Conservation (phyloP, 495 filamentous ascomycete species). For the Trichoderma gamsii region DNA sequence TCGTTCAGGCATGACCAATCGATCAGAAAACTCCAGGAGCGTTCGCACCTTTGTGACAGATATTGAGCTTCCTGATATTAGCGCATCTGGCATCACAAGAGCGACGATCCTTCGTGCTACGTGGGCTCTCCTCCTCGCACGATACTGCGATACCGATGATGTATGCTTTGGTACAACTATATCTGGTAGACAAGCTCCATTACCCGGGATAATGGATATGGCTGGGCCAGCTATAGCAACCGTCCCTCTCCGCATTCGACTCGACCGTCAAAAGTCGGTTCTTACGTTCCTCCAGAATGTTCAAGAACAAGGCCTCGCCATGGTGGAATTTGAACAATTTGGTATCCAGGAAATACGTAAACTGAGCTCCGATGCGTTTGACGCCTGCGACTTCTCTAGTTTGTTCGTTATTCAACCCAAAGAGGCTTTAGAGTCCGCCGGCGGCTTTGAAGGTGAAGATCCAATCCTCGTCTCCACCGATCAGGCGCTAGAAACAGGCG, state of each 20-base stretch:
- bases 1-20: constrained; percentile 5
- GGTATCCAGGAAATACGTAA: constrained; percentile 38
- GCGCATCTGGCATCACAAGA: constrained; percentile 26
- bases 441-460: neutral
- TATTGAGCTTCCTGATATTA: neutral
- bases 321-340: constrained; percentile 41
- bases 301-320: constrained; percentile 30
- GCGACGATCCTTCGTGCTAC: constrained; percentile 42
- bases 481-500: neutral
- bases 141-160: constrained; percentile 33
- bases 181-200: constrained; percentile 40
- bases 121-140: constrained; percentile 37
- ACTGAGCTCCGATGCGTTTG: constrained; percentile 20
- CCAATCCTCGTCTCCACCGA: neutral
- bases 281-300: constrained; percentile 23
- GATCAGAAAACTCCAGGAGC: neutral
- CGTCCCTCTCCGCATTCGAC: constrained; percentile 42
- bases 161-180: constrained; percentile 44
- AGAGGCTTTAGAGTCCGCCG: neutral
- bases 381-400: constrained; percentile 27
- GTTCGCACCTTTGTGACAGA: neutral
- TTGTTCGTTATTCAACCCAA: constrained; percentile 16
- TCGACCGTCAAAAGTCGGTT: constrained; percentile 16
- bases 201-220: constrained; percentile 42
- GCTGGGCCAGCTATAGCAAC: constrained; percentile 53